A percentile compares a stretch with the other conserved stretches of the same genome.
These are phyloP conservation scores for Sphaerulina musiva DNA, from an alignment of 2,329 filamentous ascomycete genomes.

Conservation along the genomic window DNA sequence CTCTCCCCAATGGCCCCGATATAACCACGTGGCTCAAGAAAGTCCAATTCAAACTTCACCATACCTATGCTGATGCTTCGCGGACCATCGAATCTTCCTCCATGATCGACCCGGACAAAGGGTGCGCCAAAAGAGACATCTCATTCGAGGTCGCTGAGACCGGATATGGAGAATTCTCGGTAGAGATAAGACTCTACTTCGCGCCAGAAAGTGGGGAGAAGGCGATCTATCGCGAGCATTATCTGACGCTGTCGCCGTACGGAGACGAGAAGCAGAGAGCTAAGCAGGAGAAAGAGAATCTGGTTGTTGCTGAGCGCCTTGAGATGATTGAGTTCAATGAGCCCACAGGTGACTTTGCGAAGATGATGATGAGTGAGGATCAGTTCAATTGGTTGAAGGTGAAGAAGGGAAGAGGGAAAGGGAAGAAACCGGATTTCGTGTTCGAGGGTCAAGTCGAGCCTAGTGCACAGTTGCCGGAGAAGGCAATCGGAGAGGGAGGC, in stretches of 20 bases:
- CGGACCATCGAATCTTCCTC: slow-evolving; percentile 66
- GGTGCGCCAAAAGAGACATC: slow-evolving; percentile 38
- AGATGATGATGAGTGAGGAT: slow-evolving; percentile 70
- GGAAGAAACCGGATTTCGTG: slow-evolving; percentile 44
- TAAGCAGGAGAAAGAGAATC: slow-evolving; percentile 56
- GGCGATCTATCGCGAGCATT: slow-evolving; percentile 90
- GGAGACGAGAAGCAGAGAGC: slow-evolving; percentile 66
- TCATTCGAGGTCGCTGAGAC: slow-evolving; percentile 79
- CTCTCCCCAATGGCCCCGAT: slow-evolving; percentile 74
- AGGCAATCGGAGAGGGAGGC: slow-evolving; percentile 59
- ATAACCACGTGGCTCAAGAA: slow-evolving; percentile 94
- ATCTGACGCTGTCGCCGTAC: slow-evolving; percentile 84
- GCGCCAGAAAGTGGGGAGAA: slow-evolving; percentile 83
- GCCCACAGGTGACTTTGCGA: slow-evolving; percentile 86
- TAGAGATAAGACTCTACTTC: slow-evolving; percentile 92
- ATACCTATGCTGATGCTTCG: slow-evolving; percentile 87
- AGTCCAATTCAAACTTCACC: slow-evolving; percentile 96
- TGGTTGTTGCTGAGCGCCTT: slow-evolving; percentile 73
- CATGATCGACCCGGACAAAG: slow-evolving; percentile 7
- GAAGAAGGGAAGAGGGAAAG: slow-evolving; percentile 52
- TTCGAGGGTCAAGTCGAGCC: slow-evolving; percentile 52
- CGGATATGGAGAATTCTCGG: slow-evolving; percentile 97
- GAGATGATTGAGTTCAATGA: slow-evolving; percentile 98
- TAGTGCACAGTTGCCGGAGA: slow-evolving; percentile 67
- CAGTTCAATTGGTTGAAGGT: slow-evolving; percentile 49